These are phyloP conservation scores for Phoenix dactylifera DNA, from an alignment of 176 grass and related monocot species.

Conservation along the genomic window DNA sequence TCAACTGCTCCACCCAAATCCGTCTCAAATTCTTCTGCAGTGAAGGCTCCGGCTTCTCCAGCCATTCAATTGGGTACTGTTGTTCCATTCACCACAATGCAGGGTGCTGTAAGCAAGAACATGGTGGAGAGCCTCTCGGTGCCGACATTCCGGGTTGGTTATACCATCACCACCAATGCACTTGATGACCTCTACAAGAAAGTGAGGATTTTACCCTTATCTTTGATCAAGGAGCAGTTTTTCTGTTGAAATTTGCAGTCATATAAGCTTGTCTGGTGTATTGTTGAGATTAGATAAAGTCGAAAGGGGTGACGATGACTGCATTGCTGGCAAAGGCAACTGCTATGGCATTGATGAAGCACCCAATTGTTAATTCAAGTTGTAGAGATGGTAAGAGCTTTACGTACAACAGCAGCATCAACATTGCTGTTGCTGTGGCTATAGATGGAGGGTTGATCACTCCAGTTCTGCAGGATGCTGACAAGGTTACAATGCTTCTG, in stretches of 20 bases:
- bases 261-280: no score
- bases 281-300: constrained; percentile 50
- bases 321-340: constrained; percentile 74
- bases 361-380: constrained; percentile 80
- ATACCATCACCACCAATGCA: constrained; percentile 78
- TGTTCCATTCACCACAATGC: constrained; percentile 93
- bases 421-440: constrained; percentile 87
- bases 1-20: constrained; percentile 9
- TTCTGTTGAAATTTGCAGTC: no score
- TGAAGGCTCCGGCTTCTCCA: constrained; percentile 13
- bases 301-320: constrained; percentile 91
- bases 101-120: constrained; percentile 78
- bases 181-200: constrained; percentile 96
- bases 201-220: constrained; percentile 21
- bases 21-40: constrained; percentile 2
- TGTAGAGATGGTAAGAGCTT: constrained; percentile 98
- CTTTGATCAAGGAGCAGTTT: no score
- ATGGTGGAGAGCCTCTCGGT: constrained; percentile 93
- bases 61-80: constrained; percentile 52
- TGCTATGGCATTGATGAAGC: constrained; percentile 61
- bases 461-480: constrained; percentile 90
- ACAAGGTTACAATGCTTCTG: constrained; percentile 45
- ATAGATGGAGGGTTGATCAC: constrained; percentile 93
- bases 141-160: constrained; percentile 83
- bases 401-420: constrained; percentile 88